These are phyloP conservation scores for Rhodosporidiobolus sp. DNA, from an alignment of 768 basidiomycete species.

Conservation along the genomic window DNA sequence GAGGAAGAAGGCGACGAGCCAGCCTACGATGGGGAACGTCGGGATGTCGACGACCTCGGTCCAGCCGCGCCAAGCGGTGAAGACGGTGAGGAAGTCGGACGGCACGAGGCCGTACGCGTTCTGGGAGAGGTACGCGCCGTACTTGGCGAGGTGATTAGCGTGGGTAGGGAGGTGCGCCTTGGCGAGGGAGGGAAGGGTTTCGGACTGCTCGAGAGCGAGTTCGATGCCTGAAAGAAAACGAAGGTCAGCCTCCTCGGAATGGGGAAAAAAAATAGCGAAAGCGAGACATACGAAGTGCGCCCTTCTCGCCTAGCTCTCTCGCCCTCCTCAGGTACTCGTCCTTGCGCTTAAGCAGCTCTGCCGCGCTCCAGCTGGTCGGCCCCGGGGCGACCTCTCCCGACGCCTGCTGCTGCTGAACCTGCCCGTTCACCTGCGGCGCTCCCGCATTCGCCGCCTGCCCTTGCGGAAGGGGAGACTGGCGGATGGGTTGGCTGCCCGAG, in stretches of 20 bases:
- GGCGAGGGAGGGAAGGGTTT: not conserved
- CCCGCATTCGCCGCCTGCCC: no score
- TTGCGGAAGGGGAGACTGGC: no score
- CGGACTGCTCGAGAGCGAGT: not conserved
- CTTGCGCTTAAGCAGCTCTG: no score
- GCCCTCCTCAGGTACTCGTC: no score
- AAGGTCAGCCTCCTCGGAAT: not conserved
- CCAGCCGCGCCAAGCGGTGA: not conserved
- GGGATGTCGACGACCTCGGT: not conserved
- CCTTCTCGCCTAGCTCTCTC: no score
- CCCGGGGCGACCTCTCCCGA: no score
- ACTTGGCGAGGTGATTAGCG: fast-evolving
- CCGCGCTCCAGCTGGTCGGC: no score
- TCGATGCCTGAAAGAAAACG: not conserved
- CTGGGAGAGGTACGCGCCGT: not conserved
- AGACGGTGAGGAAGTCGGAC: not conserved
- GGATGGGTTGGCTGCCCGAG: no score
- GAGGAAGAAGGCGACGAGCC: conserved; percentile 10
- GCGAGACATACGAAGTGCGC: no score
- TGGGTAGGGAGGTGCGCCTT: not conserved
- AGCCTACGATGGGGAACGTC: conserved; percentile 16
- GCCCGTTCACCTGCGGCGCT: no score
- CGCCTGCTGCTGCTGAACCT: no score
- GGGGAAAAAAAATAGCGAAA: no score
- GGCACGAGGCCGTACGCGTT: not conserved